Evolutionary conservation across 768 basidiomycete species (phyloP).

Genomic region (Tubosaeta sp.): DNA sequence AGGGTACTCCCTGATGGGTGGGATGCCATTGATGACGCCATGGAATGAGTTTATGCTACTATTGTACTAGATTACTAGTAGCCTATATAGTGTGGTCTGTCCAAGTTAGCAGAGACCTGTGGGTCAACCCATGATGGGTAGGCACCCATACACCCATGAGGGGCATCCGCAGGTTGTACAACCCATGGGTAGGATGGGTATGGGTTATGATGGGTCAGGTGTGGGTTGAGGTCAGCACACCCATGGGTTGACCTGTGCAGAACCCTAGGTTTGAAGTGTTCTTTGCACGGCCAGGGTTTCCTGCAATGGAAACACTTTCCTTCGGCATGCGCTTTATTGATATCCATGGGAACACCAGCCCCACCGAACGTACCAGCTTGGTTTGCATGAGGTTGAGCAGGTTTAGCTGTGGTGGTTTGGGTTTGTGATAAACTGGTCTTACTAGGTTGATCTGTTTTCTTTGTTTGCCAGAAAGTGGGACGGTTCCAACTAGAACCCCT

Average conservation of each 20-base stretch:
- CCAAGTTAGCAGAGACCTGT: background rate
- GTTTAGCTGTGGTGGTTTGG: too few relatives aligned
- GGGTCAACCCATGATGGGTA: background rate
- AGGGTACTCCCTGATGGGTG: constrained; percentile 16
- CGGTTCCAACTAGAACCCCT: too few relatives aligned
- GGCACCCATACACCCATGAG: background rate
- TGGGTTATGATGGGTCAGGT: background rate
- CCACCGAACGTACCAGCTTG: too few relatives aligned
- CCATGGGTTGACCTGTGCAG: constrained; percentile 4
- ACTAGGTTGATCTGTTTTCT: too few relatives aligned
- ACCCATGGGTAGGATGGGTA: background rate
- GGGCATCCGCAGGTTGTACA: background rate
- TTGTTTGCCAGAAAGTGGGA: too few relatives aligned
- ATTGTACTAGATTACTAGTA: background rate
- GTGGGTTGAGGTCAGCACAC: background rate
- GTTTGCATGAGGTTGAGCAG: too few relatives aligned
- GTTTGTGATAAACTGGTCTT: too few relatives aligned
- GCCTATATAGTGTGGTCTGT: too few relatives aligned
- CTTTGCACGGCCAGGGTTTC: too few relatives aligned
- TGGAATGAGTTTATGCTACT: background rate
- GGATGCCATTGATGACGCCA: constrained; percentile 13
- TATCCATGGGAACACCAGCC: too few relatives aligned
- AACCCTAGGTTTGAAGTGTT: background rate
- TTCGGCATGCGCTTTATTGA: too few relatives aligned
- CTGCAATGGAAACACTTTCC: too few relatives aligned